phyloP scores from a whole-genome alignment of 352 stramenopile genomes.

The Elongisporangium undulatum region DNA sequence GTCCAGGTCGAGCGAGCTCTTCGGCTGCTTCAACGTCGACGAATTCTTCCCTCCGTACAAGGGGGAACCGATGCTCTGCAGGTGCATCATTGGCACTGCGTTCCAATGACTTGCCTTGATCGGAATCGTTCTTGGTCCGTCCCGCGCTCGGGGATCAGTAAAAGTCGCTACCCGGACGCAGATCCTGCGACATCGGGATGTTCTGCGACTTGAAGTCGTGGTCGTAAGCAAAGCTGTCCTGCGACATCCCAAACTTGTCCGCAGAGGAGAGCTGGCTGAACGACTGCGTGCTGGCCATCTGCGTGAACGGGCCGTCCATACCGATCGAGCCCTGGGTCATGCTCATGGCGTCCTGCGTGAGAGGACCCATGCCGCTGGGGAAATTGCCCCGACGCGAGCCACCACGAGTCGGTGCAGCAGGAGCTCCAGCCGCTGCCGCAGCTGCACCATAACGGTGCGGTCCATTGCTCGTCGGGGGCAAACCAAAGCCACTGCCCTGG shows the following conservation, averaged over 20 bases:
- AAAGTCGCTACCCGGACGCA: slow-evolving; percentile 51
- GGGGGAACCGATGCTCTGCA: neutral
- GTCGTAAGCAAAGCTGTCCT: slow-evolving; percentile 76
- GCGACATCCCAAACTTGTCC: slow-evolving; percentile 82
- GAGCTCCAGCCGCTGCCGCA: slow-evolving; percentile 7
- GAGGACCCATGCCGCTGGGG: slow-evolving; percentile 39
- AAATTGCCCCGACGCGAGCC: slow-evolving; percentile 23
- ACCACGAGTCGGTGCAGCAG: slow-evolving; percentile 19
- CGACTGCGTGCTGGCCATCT: slow-evolving; percentile 72
- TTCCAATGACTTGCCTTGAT: neutral
- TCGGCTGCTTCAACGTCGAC: neutral
- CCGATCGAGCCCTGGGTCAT: slow-evolving; percentile 54
- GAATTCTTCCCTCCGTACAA: neutral
- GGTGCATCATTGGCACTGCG: neutral
- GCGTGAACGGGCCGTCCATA: slow-evolving; percentile 75
- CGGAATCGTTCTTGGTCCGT: slow-evolving; percentile 1
- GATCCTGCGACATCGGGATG: slow-evolving; percentile 78
- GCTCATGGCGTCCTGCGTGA: slow-evolving; percentile 70
- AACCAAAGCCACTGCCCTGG: slow-evolving; percentile 16
- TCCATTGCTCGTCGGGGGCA: slow-evolving; percentile 21
- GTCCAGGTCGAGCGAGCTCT: neutral
- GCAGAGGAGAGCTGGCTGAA: slow-evolving; percentile 78
- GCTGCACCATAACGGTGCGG: slow-evolving; percentile 28
- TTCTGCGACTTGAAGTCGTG: slow-evolving; percentile 85
- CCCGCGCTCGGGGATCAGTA: slow-evolving; percentile 36